Conservation (phyloP, 768 basidiomycete genomes). For the Boletus eberwhitei region DNA sequence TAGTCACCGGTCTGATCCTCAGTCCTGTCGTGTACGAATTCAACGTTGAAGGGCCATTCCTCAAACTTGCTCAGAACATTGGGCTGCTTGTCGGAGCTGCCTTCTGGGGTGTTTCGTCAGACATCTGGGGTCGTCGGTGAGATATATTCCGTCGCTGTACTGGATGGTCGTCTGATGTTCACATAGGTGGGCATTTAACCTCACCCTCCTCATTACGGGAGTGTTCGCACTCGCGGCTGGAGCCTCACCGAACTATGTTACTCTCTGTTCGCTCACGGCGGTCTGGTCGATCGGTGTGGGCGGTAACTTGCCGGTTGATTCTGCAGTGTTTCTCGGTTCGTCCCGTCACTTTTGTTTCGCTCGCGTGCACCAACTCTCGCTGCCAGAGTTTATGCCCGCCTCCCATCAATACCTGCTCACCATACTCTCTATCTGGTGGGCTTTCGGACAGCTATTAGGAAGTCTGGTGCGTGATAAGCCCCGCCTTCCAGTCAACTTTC, state of each 20-base stretch:
- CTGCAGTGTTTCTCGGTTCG: slow-evolving; percentile 69
- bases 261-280: slow-evolving; percentile 51
- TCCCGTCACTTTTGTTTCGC: background rate
- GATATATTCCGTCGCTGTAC: background rate
- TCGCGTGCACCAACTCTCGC: background rate
- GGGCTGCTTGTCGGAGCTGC: slow-evolving; percentile 68
- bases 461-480: slow-evolving; percentile 35
- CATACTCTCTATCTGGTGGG: slow-evolving; percentile 78
- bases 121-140: slow-evolving; percentile 69
- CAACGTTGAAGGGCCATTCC: slow-evolving; percentile 52
- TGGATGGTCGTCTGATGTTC: slow-evolving; percentile 4
- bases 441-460: slow-evolving; percentile 66
- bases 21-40: slow-evolving; percentile 66
- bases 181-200: slow-evolving; percentile 59
- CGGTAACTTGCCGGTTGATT: slow-evolving; percentile 73
- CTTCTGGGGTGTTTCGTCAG: slow-evolving; percentile 66
- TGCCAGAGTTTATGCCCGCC: slow-evolving; percentile 62
- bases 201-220: slow-evolving; percentile 66
- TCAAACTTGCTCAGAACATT: slow-evolving; percentile 69
- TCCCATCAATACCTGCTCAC: slow-evolving; percentile 76
- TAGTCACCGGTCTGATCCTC: slow-evolving; percentile 65
- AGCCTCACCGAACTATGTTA: slow-evolving; percentile 49
- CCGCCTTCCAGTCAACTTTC: background rate
- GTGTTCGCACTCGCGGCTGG: slow-evolving; percentile 65
- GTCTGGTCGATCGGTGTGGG: slow-evolving; percentile 68